phyloP scores from a whole-genome alignment of 371 early-diverging fungal species.

The Mortierella polycephala region DNA sequence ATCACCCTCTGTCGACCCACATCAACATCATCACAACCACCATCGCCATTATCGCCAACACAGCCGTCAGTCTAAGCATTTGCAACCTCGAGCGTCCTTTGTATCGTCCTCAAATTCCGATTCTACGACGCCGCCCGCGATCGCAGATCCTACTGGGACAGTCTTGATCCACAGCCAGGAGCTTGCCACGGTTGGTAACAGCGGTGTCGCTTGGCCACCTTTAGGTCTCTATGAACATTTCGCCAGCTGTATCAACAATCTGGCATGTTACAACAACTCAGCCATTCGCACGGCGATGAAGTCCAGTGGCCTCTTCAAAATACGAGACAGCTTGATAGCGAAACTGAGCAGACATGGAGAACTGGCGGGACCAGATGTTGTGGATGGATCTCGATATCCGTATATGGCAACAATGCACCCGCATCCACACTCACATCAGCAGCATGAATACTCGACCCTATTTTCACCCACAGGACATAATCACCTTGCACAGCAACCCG shows the following conservation, averaged over 20 bases:
- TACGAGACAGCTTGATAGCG: conserved; percentile 55
- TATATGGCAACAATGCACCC: conserved; percentile 8
- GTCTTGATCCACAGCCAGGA: conserved; percentile 16
- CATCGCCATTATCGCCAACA: conserved; percentile 11
- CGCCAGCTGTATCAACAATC: conserved; percentile 53
- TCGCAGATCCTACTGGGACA: conserved; percentile 13
- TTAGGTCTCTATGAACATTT: conserved; percentile 54
- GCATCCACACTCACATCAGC: too few relatives aligned
- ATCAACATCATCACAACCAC: conserved; percentile 5
- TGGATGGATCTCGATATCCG: background rate
- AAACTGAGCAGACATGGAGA: conserved; percentile 16
- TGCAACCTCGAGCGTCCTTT: conserved; percentile 23
- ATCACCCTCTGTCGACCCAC: conserved; percentile 5
- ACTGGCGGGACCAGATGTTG: background rate
- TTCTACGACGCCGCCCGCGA: conserved; percentile 33
- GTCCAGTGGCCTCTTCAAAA: conserved; percentile 57
- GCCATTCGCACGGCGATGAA: conserved; percentile 56
- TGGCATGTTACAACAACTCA: conserved; percentile 57
- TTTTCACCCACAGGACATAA: too few relatives aligned
- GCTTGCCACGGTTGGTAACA: background rate
- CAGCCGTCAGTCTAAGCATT: conserved; percentile 25
- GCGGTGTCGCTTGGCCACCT: conserved; percentile 43
- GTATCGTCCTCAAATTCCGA: conserved; percentile 17
- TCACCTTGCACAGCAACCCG: conserved; percentile 4
- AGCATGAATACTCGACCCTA: too few relatives aligned